A percentile compares a stretch with the other conserved stretches of the same genome.
Evolutionary conservation across 225 moss, liverwort and hornwort genomes (phyloP).

Genomic region (Polytrichum formosum): DNA sequence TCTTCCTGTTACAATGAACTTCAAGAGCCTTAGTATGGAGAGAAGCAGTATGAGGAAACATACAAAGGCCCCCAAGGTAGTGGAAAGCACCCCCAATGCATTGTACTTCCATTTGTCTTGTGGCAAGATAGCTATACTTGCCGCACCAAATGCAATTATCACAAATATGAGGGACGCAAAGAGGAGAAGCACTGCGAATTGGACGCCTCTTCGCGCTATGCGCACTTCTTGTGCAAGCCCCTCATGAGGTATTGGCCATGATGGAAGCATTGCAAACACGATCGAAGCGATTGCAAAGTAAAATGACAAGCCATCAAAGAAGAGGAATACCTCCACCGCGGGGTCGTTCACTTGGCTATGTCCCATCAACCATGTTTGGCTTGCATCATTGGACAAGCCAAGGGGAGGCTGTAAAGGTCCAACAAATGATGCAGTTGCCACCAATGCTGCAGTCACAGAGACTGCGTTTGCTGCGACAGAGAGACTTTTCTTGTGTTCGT

Average conservation of each 20-base stretch:
- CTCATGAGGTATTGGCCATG: slow-evolving; percentile 4
- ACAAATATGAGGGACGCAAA: slow-evolving; percentile 9
- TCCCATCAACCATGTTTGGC: too few relatives aligned
- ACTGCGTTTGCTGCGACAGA: slow-evolving; percentile 18
- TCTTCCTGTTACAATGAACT: not conserved
- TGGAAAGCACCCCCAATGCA: not conserved
- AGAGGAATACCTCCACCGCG: slow-evolving; percentile 1
- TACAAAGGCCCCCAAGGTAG: not conserved
- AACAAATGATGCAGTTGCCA: slow-evolving; percentile 32
- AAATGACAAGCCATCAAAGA: slow-evolving; percentile 10
- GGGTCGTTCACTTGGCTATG: not conserved
- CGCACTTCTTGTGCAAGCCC: not conserved
- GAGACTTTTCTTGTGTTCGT: slow-evolving; percentile 13
- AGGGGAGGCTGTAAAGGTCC: slow-evolving; percentile 45
- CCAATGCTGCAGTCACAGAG: slow-evolving; percentile 19
- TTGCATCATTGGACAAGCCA: slow-evolving; percentile 8
- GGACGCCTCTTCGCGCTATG: not conserved
- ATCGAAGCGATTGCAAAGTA: slow-evolving; percentile 8
- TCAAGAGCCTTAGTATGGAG: not conserved
- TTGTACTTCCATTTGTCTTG: not conserved
- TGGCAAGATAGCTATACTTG: slow-evolving; percentile 6
- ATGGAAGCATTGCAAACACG: slow-evolving; percentile 9
- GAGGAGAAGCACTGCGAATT: not conserved
- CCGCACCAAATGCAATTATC: slow-evolving; percentile 11
- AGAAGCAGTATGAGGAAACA: not conserved